A percentile compares a stretch with the other conserved stretches of the same genome.
Conservation (phyloP, 257 asterid genomes). For the Petunia secreta region DNA sequence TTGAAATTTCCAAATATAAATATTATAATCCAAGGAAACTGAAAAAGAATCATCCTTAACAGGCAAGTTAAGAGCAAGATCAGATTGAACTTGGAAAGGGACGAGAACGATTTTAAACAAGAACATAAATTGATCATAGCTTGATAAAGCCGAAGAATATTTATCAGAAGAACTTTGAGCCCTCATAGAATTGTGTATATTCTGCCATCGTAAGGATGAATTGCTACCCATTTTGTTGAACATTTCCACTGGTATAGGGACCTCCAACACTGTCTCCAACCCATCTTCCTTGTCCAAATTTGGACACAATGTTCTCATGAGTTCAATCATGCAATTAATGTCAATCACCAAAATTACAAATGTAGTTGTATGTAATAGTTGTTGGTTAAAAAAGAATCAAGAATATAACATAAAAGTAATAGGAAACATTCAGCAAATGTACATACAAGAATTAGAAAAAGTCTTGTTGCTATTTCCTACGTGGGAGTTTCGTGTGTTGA, state of each 20-base stretch:
- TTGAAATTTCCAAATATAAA: no score
- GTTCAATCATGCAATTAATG: slow-evolving; percentile 17
- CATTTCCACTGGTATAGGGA: slow-evolving; percentile 88
- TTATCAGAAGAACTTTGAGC: slow-evolving; percentile 35
- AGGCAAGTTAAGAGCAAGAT: slow-evolving; percentile 52
- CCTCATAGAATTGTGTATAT: slow-evolving; percentile 70
- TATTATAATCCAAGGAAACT: neutral
- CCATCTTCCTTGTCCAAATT: slow-evolving; percentile 68
- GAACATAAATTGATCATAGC: slow-evolving; percentile 65
- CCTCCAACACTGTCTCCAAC: slow-evolving; percentile 85
- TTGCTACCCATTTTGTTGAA: slow-evolving; percentile 64
- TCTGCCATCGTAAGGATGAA: slow-evolving; percentile 65
- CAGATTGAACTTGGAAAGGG: slow-evolving; percentile 62
- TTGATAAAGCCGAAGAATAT: slow-evolving; percentile 33
- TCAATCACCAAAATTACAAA: no score
- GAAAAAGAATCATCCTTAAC: slow-evolving; percentile 50
- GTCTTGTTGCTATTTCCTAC: no score
- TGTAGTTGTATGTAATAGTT: neutral
- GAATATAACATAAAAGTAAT: no score
- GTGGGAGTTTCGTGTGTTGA: no score
- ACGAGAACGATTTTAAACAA: slow-evolving; percentile 76
- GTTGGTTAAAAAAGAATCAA: neutral
- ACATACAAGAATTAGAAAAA: no score
- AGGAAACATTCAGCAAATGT: no score
- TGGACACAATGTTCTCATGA: slow-evolving; percentile 69